Evolutionary conservation across 2,329 filamentous ascomycete genomes (phyloP), one percentile per base, ranked within the genome.

Genomic region (Ophiosphaerella narmari): DNA sequence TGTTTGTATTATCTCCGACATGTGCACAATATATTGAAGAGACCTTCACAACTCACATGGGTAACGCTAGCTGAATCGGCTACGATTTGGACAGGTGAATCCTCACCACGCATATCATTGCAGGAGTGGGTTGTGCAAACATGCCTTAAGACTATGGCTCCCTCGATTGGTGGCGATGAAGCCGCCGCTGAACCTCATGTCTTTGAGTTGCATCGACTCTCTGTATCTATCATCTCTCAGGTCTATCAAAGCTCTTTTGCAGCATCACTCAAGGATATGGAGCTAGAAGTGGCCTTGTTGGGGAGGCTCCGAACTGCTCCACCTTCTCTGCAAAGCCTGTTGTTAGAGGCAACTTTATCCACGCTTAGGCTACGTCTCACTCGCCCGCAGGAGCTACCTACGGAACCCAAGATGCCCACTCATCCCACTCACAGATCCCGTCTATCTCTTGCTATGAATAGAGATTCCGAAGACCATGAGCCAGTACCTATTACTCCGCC

Each of bases 1-100:
- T 90, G 86, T 53, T 76, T 90, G 2, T 95, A 96, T 70, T 88
- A 93, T 63, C 75, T 97, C 16, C 84, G 84, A 43, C 88, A 88
- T 2, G 71, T 96, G 1, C 86, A 86, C 5, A 88, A 90, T 57
- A 81, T 95, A 23, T 75, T 96, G 13, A 80, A 82, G 23, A 86
- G 84, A 72, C 83, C 85, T 48, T 88, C 82, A 16, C 85, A 88
- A 39, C 81, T 82, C 43, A 85, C 87, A 7, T 92, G 90, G 88
- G 78, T 81, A 11, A 81, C 87, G 4, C 74, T 95, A 34, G 84
- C 88, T 1, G 85, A 85, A 5, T 87, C 86, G 45, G 76, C 77
- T 13, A 75, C 85, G 32, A 73, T 78, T 4, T 75, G 76, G 24
- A 74, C 78, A 14, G 75, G 81, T 31, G 78, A 77, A 23, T 74